Conservation (phyloP, 2,329 filamentous ascomycete species). For the Lasiodiplodia sp. region DNA sequence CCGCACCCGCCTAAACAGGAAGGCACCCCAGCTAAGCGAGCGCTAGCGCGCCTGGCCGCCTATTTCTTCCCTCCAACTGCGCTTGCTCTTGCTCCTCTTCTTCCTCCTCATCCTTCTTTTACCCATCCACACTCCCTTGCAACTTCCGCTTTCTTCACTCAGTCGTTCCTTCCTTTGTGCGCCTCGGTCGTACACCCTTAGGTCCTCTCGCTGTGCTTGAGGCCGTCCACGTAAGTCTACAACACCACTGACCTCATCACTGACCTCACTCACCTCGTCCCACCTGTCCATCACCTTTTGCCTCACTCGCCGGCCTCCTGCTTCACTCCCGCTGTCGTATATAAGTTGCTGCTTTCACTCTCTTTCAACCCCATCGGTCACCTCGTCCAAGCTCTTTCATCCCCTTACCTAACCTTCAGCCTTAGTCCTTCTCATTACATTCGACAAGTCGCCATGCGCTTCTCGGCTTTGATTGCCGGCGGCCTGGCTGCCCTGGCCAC, state of each 20-base stretch:
- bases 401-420: background rate
- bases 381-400: slow-evolving; percentile 14
- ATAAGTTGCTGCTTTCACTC: background rate
- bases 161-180: slow-evolving; percentile 10
- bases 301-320: background rate
- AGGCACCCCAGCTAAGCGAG: slow-evolving; percentile 4
- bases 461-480: slow-evolving; percentile 4
- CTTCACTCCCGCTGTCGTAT: slow-evolving; percentile 1
- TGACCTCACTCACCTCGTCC: background rate
- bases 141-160: background rate
- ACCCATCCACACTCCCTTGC: background rate
- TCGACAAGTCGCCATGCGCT: slow-evolving; percentile 15
- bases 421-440: slow-evolving; percentile 4
- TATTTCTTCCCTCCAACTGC: slow-evolving; percentile 10
- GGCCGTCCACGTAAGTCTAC: slow-evolving; percentile 25
- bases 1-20: slow-evolving; percentile 5
- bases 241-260: background rate
- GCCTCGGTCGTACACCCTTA: slow-evolving; percentile 12
- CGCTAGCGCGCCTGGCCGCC: slow-evolving; percentile 6
- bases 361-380: background rate
- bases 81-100: background rate
- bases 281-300: slow-evolving; percentile 1
- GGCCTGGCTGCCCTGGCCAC: slow-evolving; percentile 7
- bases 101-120: background rate
- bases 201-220: slow-evolving; percentile 24